Percentiles rank a stretch among this genome's conserved stretches.
Conservation (phyloP, 2,329 filamentous ascomycete genomes). For the Aspergillus novofumigatus region DNA sequence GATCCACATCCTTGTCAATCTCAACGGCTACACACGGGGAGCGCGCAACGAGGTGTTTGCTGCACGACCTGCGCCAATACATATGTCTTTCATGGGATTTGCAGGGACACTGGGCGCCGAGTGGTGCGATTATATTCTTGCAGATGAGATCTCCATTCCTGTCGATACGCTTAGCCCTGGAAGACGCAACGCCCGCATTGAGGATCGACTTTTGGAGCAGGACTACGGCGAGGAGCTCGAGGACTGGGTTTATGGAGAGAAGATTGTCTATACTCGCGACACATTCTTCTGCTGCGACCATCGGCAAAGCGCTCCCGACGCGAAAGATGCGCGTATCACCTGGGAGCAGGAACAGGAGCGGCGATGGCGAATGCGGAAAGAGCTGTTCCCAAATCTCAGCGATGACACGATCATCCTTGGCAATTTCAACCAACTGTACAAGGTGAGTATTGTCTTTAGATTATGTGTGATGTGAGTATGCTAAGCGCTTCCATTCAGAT, state of each 20-base stretch:
- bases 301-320: slow-evolving; percentile 77
- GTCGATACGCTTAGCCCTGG: slow-evolving; percentile 74
- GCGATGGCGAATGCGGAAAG: slow-evolving; percentile 89
- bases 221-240: slow-evolving; percentile 67
- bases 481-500: slow-evolving; percentile 55
- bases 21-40: slow-evolving; percentile 96
- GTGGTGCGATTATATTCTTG: slow-evolving; percentile 97
- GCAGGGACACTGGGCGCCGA: slow-evolving; percentile 92
- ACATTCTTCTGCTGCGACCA: slow-evolving; percentile 99
- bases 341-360: slow-evolving; percentile 81
- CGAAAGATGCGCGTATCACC: slow-evolving; percentile 59
- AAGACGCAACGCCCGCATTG: slow-evolving; percentile 68
- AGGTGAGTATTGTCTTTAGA: slow-evolving; percentile 54
- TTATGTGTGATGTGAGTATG: not conserved
- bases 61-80: slow-evolving; percentile 86
- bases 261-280: slow-evolving; percentile 88
- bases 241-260: slow-evolving; percentile 93
- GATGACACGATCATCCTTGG: slow-evolving; percentile 88
- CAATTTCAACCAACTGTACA: slow-evolving; percentile 98
- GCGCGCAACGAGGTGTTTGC: slow-evolving; percentile 98
- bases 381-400: slow-evolving; percentile 76
- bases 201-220: slow-evolving; percentile 60
- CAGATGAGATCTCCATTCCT: slow-evolving; percentile 83
- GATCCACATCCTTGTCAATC: slow-evolving; percentile 91
- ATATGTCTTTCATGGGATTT: slow-evolving; percentile 99